Base-by-base conservation (phyloP, 2,329 filamentous ascomycete genomes). In the Penicillium sp. region DNA sequence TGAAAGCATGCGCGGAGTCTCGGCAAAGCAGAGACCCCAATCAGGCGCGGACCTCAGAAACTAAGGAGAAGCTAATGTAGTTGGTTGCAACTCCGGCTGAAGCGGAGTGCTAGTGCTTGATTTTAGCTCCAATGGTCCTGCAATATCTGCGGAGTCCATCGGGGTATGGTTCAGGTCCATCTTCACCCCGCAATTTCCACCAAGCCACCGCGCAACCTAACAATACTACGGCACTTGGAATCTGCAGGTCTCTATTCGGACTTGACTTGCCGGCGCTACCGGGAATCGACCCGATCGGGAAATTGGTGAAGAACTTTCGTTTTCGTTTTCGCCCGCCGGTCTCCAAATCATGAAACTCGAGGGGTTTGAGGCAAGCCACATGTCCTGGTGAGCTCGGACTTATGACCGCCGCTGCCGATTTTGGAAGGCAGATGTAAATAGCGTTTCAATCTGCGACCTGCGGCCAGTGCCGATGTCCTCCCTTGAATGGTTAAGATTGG, bases 161-260 rank as follows among this genome's bases (percentile, higher is more conserved):
- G 8, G 10, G 33, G 16, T 18, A 25, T 20, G 25, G 25, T 42
- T 27, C 16, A 18, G 41, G 27, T 11, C 27, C n/a, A 16, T n/a
- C 27, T 44, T 28, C 25, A 44, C 36, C 44, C 47, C 44, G 43
- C 43, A 50, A 50, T 53, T 44, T 44, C 31, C 47, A 20, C 31
- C 31, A 33, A 27, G 48, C 48, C 42, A 51, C 25, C 24, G 39
- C 24, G 44, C 40, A 46, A 54, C 48, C 45, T 28, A 28, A 51
- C 39, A 48, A 54, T 54, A 22, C 48, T 35, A 54, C 52, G 5
- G 14, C 25, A 25, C 30, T 25, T 40, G 39, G 22, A 27, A 16
- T 5, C 24, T 42, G n/a, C 13, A 25, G 13, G 6, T 8, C 16
- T 28, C 14, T n/a, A 41, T 22, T 44, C 47, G 40, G 41, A 18